These are phyloP conservation scores for Pleurotus sapidus DNA, from an alignment of 768 basidiomycete genomes.

Conservation along the genomic window DNA sequence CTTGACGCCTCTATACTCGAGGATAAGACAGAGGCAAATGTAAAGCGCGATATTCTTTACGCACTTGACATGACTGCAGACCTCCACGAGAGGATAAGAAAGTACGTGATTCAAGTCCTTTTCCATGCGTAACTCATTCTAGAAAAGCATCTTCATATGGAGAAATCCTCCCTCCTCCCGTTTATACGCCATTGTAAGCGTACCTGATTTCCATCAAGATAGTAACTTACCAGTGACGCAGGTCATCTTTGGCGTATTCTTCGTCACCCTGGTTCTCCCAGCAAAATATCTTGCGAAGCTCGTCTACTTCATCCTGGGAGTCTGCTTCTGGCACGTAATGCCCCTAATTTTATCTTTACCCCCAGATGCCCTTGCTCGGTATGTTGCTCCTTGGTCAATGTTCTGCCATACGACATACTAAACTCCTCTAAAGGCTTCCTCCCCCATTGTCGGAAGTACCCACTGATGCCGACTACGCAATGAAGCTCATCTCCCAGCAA, in stretches of 20 bases:
- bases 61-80: constrained; percentile 50
- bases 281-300: constrained; percentile 48
- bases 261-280: constrained; percentile 43
- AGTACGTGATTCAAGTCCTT: constrained; percentile 34
- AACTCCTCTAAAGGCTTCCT: constrained; percentile 34
- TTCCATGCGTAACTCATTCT: not conserved
- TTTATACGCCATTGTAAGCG: constrained; percentile 45
- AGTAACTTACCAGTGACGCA: constrained; percentile 19
- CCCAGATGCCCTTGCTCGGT: constrained; percentile 44
- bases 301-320: constrained; percentile 41
- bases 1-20: constrained; percentile 27
- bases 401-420: not conserved
- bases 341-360: constrained; percentile 56
- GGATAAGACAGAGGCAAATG: constrained; percentile 31
- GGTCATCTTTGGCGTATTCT: constrained; percentile 35
- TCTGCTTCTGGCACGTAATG: constrained; percentile 60
- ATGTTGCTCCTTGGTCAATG: constrained; percentile 10
- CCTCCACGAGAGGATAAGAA: constrained; percentile 61
- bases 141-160: constrained; percentile 63
- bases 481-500: constrained; percentile 63
- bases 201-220: not conserved
- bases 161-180: constrained; percentile 48
- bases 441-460: constrained; percentile 50
- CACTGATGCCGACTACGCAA: constrained; percentile 69
- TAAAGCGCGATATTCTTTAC: constrained; percentile 40